A percentile compares a stretch with the other conserved stretches of the same genome.
Conservation (phyloP, 495 filamentous ascomycete species). For the Aspergillus mulundensis region DNA sequence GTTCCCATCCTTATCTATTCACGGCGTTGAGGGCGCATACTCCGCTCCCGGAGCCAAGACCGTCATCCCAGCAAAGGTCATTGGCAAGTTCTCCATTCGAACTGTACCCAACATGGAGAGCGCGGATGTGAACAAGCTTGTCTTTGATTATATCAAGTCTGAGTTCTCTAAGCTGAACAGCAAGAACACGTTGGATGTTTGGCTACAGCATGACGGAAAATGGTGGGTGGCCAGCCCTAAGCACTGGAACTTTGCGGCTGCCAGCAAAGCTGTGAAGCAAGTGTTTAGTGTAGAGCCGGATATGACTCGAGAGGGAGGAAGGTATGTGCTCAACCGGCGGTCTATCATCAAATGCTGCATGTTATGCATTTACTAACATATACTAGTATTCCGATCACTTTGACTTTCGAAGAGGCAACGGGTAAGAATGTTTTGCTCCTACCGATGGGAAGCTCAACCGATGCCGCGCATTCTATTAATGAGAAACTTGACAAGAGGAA, state of each 20-base stretch:
- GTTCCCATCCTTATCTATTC: constrained; percentile 89
- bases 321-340: constrained; percentile 41
- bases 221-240: constrained; percentile 98
- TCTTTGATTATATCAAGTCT: constrained; percentile 72
- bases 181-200: constrained; percentile 85
- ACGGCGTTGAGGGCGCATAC: constrained; percentile 95
- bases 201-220: constrained; percentile 81
- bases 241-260: constrained; percentile 97
- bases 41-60: constrained; percentile 93
- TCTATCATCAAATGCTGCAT: not conserved
- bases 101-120: constrained; percentile 98
- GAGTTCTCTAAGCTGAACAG: constrained; percentile 77
- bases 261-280: constrained; percentile 83
- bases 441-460: constrained; percentile 94
- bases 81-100: constrained; percentile 95
- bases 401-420: constrained; percentile 97
- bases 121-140: constrained; percentile 75
- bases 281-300: constrained; percentile 93
- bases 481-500: constrained; percentile 97
- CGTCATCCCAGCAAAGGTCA: constrained; percentile 95
- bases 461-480: constrained; percentile 95
- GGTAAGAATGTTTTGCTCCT: constrained; percentile 95
- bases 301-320: constrained; percentile 93
- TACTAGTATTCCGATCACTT: constrained; percentile 82
- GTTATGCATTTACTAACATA: constrained; percentile 14